phyloP scores from a whole-genome alignment of 495 filamentous ascomycete genomes.

The Lophiostoma macrostomum region DNA sequence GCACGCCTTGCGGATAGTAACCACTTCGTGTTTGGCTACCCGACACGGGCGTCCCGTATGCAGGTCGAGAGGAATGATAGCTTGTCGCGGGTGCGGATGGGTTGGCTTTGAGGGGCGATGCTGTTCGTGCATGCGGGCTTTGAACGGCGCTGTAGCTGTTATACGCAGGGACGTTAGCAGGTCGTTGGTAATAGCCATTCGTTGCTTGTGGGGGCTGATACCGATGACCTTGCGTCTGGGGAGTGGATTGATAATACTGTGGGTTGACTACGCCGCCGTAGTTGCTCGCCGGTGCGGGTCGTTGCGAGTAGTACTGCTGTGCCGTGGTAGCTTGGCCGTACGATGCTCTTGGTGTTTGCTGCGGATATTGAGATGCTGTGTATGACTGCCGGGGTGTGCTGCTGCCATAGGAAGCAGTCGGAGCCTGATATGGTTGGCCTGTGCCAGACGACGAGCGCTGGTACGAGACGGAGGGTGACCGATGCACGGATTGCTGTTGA shows the following conservation, averaged over 20 bases:
- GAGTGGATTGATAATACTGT: conserved; percentile 32
- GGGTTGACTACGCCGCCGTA: conserved; percentile 20
- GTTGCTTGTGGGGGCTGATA: conserved; percentile 16
- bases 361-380: conserved; percentile 22
- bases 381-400: conserved; percentile 15
- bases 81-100: conserved; percentile 4
- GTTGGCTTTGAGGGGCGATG: conserved; percentile 27
- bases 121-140: conserved; percentile 25
- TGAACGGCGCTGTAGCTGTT: conserved; percentile 18
- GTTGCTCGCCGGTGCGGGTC: conserved; percentile 15
- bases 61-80: conserved; percentile 16
- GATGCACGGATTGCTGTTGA: conserved; percentile 31
- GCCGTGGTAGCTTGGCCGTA: conserved; percentile 14
- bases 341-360: conserved; percentile 30
- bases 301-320: conserved; percentile 30
- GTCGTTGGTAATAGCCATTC: conserved; percentile 28
- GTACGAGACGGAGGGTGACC: conserved; percentile 32
- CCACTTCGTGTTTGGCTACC: conserved; percentile 18
- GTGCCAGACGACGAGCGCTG: conserved; percentile 22
- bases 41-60: conserved; percentile 25
- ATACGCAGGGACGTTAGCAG: conserved; percentile 19
- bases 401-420: conserved; percentile 12
- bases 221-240: conserved; percentile 28
- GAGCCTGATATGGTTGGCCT: conserved; percentile 25
- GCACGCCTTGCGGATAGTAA: conserved; percentile 22